These are phyloP conservation scores for Lentinula sp. DNA, from an alignment of 768 basidiomycete genomes.

Conservation along the genomic window DNA sequence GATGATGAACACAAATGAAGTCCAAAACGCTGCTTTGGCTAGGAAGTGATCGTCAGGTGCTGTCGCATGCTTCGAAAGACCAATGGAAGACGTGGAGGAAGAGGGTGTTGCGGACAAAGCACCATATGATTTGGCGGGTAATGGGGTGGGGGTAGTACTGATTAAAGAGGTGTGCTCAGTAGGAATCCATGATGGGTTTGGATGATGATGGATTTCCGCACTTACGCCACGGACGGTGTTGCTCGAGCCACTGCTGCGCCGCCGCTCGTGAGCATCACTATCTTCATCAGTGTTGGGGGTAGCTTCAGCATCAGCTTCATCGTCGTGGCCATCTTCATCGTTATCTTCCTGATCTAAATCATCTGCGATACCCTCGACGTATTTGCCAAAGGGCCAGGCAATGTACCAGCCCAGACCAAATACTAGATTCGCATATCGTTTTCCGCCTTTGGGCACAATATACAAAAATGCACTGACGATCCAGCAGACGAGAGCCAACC, in stretches of 20 bases:
- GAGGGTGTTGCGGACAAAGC: conserved; percentile 31
- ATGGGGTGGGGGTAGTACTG: conserved; percentile 20
- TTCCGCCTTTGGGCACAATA: conserved; percentile 74
- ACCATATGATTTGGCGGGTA: conserved; percentile 64
- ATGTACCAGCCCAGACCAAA: conserved; percentile 96
- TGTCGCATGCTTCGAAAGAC: conserved; percentile 20
- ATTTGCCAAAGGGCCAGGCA: conserved; percentile 98
- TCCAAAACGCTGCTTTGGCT: conserved; percentile 70
- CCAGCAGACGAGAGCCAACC: conserved; percentile 75
- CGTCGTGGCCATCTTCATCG: conserved; percentile 26
- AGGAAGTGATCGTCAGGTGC: conserved; percentile 41
- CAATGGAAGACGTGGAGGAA: conserved; percentile 26
- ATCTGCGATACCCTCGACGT: conserved; percentile 76
- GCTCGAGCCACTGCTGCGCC: conserved; percentile 19
- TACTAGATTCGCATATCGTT: conserved; percentile 77
- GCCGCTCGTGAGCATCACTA: conserved; percentile 27
- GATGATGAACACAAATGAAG: conserved; percentile 67
- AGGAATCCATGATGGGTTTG: conserved; percentile 36
- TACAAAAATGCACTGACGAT: conserved; percentile 61
- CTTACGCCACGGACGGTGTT: conserved; percentile 23
- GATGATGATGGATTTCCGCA: conserved; percentile 29
- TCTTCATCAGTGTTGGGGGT: conserved; percentile 17
- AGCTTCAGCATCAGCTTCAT: conserved; percentile 23
- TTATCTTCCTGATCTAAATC: conserved; percentile 28
- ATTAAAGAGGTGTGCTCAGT: conserved; percentile 48